phyloP scores from a whole-genome alignment of 163 green algal species.

The Prototheca cutis region DNA sequence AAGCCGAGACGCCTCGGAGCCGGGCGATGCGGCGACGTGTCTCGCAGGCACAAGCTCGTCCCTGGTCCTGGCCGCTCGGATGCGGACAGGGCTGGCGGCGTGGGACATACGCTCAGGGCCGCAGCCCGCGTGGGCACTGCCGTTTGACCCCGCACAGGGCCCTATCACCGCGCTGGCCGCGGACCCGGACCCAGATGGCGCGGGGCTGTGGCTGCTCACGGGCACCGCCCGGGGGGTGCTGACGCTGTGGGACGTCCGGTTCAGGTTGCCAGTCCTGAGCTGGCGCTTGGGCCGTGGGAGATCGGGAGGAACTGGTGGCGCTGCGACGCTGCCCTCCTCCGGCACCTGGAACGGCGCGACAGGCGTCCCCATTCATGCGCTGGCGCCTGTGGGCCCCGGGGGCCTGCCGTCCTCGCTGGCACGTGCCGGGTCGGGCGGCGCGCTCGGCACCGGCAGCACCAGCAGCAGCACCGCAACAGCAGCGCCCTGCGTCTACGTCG shows the following conservation, averaged over 20 bases:
- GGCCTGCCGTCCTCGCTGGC: conserved; percentile 2
- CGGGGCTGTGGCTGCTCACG: conserved; percentile 42
- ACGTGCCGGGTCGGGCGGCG: not conserved
- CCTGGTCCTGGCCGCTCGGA: too few species aligned
- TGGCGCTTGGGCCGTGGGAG: conserved; percentile 22
- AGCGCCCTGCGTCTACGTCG: conserved; percentile 55
- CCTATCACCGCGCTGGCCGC: conserved; percentile 11
- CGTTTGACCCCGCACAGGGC: conserved; percentile 18
- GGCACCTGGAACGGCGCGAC: too few species aligned
- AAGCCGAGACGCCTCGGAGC: conserved; percentile 2
- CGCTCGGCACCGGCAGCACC: not conserved
- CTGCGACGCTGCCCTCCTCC: too few species aligned
- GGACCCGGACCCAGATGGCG: conserved; percentile 7
- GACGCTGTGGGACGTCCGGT: conserved; percentile 73
- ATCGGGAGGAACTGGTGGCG: conserved; percentile 36
- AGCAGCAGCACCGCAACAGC: conserved; percentile 10
- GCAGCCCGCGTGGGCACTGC: conserved; percentile 48
- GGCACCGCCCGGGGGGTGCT: conserved; percentile 54
- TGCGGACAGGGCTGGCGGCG: conserved; percentile 52
- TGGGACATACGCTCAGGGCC: conserved; percentile 59
- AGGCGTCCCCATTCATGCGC: conserved; percentile 14
- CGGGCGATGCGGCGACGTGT: too few species aligned
- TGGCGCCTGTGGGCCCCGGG: conserved; percentile 27
- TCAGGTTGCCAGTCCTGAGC: conserved; percentile 38
- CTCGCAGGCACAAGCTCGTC: too few species aligned